Evolutionary conservation across 805 yeast genomes (phyloP), one percentile per base, ranked within the genome.

Genomic region (Lipomyces oligophaga): DNA sequence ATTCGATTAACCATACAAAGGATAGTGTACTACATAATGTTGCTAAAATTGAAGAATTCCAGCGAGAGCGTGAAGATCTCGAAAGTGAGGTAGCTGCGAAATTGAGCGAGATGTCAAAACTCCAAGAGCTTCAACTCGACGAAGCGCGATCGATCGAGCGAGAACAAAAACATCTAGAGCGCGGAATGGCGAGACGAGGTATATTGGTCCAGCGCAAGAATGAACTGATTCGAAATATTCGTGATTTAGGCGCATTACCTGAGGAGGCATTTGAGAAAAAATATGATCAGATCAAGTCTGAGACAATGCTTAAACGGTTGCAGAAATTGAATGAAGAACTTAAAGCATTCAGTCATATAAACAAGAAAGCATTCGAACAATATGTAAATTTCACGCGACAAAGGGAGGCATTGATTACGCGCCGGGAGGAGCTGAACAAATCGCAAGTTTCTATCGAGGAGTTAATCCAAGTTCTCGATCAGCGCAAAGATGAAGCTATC

Each of bases 311-410:
- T 39, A 58, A 63, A 13, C 68, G 49, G 7, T 70, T 87, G 49
- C 79, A 77, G 41, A 65, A 65, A 22, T 75, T 78, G 5, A 78
- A 80, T 34, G 76, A 75, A 28, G 76, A 75, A 24, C 67, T 90
- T 32, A 75, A 78, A 35, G 73, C 77, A 56, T 82, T 77, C 62
- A 76, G 78, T 20, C 94, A 87, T 63, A 84, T 93, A 40, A 90
- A 90, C 67, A 84, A 83, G 62, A 85, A 87, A 60, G 96, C 97
- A 0, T 70, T 84, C 55, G 97, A 89, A 58, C 96, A 89, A 61
- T 85, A 75, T 60, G 67, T 73, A 40, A 79, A 78, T 33, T 88
- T 87, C 62, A 77, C 83, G 16, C 78, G 75, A 47, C 93, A 89
- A 63, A 73, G 83, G 43, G 81, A 78, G 38, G 83, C 80, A 3